phyloP scores from a whole-genome alignment of 202 grass and related monocot genomes.

The Dendrocalamus latiflorus region DNA sequence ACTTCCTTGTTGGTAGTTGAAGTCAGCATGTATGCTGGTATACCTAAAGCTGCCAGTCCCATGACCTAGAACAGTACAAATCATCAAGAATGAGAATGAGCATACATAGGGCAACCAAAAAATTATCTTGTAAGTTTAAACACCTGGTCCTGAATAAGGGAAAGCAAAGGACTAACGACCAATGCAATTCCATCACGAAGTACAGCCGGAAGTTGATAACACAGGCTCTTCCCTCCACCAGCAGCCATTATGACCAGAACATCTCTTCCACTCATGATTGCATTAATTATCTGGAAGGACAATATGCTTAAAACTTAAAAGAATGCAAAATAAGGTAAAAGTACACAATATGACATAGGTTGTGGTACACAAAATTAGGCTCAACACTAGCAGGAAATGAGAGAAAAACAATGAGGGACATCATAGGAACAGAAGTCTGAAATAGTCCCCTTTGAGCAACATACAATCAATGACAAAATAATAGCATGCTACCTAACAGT shows the following conservation, averaged over 20 bases:
- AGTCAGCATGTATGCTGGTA: constrained; percentile 81
- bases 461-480: background rate
- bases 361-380: too few relatives aligned
- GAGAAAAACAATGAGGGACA: too few relatives aligned
- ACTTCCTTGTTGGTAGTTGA: constrained; percentile 81
- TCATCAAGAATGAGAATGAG: constrained; percentile 23
- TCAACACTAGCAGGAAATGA: too few relatives aligned
- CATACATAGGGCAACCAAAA: constrained; percentile 7
- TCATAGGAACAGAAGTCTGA: background rate
- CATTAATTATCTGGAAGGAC: constrained; percentile 81
- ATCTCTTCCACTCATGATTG: constrained; percentile 84
- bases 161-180: constrained; percentile 77
- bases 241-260: constrained; percentile 88
- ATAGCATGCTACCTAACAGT: background rate
- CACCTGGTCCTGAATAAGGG: constrained; percentile 92
- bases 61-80: constrained; percentile 58
- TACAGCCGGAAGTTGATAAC: constrained; percentile 82
- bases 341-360: too few relatives aligned
- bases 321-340: constrained; percentile 11
- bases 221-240: constrained; percentile 84
- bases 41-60: constrained; percentile 80
- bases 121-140: background rate
- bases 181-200: constrained; percentile 69
- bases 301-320: constrained; percentile 3
- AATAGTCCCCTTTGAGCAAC: background rate